Percentiles rank a stretch among this genome's conserved stretches.
phyloP scores from a whole-genome alignment of 129 eudicot genomes.

The Ambrosia trifida region DNA sequence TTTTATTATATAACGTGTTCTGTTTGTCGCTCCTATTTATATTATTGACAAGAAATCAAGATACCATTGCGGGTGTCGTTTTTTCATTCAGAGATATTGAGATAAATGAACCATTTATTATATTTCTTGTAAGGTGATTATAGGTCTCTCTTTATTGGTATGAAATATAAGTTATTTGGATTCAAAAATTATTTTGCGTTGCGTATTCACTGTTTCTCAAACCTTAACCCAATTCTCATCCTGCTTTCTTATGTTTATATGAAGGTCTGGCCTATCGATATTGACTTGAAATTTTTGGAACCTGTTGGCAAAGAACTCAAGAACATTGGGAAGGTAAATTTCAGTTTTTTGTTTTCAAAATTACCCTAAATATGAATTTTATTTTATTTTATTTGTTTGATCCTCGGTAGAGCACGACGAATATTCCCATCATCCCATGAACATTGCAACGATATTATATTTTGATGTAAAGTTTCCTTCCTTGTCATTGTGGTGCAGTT shows the following conservation, averaged over 20 bases:
- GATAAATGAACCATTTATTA: not conserved
- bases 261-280: conserved; percentile 87
- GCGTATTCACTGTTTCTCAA: not conserved
- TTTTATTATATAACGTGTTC: not conserved
- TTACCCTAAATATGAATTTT: not conserved
- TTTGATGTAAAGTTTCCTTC: not conserved
- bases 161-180: conserved; percentile 5
- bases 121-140: conserved; percentile 12
- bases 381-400: not conserved
- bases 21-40: not conserved
- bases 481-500: conserved; percentile 57
- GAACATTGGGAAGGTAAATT: conserved; percentile 69
- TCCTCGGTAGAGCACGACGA: not conserved
- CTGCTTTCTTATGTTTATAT: not conserved
- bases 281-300: conserved; percentile 81
- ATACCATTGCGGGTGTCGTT: not conserved
- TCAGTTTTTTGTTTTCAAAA: not conserved
- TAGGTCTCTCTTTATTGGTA: not conserved
- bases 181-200: not conserved
- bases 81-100: not conserved
- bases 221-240: conserved; percentile 14
- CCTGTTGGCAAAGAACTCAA: conserved; percentile 89
- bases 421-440: not conserved
- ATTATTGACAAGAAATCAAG: conserved; percentile 12
- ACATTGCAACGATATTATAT: not conserved